Conservation (phyloP, 1,284 basidiomycete species). For the Retiboletus flavoniger region DNA sequence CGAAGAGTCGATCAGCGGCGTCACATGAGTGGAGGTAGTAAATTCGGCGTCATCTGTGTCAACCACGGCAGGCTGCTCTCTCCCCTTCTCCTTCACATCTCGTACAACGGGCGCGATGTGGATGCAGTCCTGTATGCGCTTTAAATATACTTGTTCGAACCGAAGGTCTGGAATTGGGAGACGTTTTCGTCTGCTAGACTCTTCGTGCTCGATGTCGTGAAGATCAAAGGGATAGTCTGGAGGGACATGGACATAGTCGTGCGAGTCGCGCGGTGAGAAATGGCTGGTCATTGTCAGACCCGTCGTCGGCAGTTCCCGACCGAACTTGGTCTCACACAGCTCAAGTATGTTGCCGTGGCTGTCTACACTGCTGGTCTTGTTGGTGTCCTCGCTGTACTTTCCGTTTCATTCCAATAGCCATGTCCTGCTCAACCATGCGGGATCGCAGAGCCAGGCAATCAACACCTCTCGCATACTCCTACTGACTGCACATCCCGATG, state of each 20-base stretch:
- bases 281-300: constrained; percentile 24
- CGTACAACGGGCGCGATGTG: constrained; percentile 36
- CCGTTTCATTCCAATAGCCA: constrained; percentile 27
- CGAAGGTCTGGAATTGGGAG: constrained; percentile 66
- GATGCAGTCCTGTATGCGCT: constrained; percentile 56
- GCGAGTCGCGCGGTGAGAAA: constrained; percentile 13
- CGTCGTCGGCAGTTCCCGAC: constrained; percentile 21
- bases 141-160: constrained; percentile 68
- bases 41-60: constrained; percentile 23
- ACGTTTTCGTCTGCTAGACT: constrained; percentile 26
- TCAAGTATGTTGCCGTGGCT: constrained; percentile 23
- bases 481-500: constrained; percentile 87
- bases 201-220: constrained; percentile 17
- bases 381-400: constrained; percentile 29
- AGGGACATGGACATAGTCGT: constrained; percentile 16
- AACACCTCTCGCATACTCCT: constrained; percentile 49
- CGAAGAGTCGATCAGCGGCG: constrained; percentile 23
- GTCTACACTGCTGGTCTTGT: constrained; percentile 16
- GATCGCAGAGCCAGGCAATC: constrained; percentile 1
- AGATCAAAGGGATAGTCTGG: constrained; percentile 20
- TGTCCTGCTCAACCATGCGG: constrained; percentile 13
- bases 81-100: constrained; percentile 33
- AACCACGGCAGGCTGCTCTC: constrained; percentile 10
- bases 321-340: neutral
- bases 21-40: constrained; percentile 16